A percentile compares a stretch with the other conserved stretches of the same genome.
phyloP scores from a whole-genome alignment of 805 yeast species.

The Schwanniomyces yamadae region DNA sequence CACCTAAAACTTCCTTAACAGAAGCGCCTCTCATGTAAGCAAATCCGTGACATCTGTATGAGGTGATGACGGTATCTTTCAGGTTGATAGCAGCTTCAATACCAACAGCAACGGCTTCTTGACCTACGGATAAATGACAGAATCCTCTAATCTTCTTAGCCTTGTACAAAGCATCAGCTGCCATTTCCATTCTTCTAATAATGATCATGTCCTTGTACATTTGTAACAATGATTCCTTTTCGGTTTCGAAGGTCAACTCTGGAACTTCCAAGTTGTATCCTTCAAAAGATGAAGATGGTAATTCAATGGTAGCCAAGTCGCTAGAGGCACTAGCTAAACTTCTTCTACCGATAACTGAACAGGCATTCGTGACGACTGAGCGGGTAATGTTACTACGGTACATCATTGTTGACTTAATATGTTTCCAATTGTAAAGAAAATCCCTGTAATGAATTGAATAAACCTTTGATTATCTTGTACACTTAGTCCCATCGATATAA shows the following conservation, averaged over 20 bases:
- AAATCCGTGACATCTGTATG: conserved; percentile 99
- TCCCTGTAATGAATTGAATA: not conserved
- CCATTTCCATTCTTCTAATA: conserved; percentile 98
- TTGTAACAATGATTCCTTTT: conserved; percentile 74
- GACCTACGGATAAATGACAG: conserved; percentile 98
- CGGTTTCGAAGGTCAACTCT: conserved; percentile 68
- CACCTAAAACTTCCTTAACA: conserved; percentile 87
- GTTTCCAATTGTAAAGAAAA: conserved; percentile 6
- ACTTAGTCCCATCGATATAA: conserved; percentile 2
- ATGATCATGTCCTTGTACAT: conserved; percentile 96
- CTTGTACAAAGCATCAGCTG: conserved; percentile 95
- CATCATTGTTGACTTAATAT: conserved; percentile 7
- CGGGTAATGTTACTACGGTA: conserved; percentile 16
- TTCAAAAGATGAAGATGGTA: conserved; percentile 82
- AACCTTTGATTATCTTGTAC: too few relatives aligned
- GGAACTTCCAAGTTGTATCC: conserved; percentile 77
- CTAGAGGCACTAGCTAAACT: conserved; percentile 33
- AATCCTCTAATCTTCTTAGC: conserved; percentile 98
- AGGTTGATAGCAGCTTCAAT: conserved; percentile 89
- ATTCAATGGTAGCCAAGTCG: conserved; percentile 49
- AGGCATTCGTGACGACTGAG: conserved; percentile 13
- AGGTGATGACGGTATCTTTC: conserved; percentile 87
- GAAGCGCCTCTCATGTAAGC: conserved; percentile 95
- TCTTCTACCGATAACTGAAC: conserved; percentile 22
- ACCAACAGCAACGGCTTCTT: conserved; percentile 98